Evolutionary conservation across 179 eudicot species (phyloP).

Genomic region (Spinacia oleracea): DNA sequence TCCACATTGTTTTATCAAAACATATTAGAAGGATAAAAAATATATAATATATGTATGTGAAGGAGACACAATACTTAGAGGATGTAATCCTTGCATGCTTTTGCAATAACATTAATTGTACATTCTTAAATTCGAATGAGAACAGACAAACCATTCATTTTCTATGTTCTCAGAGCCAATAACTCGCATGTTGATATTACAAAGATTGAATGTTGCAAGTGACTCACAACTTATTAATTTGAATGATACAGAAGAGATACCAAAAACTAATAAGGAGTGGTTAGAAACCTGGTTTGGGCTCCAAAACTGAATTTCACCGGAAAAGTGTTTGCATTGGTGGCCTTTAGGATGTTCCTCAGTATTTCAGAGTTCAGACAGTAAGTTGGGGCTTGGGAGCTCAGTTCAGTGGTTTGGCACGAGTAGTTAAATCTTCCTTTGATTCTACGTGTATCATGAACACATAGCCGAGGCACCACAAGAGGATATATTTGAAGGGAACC

Average conservation of each 20-base stretch:
- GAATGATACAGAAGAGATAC: slow-evolving; percentile 3
- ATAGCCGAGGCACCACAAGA: slow-evolving; percentile 80
- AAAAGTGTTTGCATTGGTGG: background rate
- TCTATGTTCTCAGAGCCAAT: slow-evolving; percentile 3
- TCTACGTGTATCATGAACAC: slow-evolving; percentile 74
- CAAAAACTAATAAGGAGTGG: slow-evolving; percentile 6
- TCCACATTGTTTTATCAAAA: background rate
- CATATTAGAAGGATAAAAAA: background rate
- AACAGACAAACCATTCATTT: slow-evolving; percentile 5
- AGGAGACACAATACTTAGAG: background rate
- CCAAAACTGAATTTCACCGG: background rate
- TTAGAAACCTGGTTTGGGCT: slow-evolving; percentile 2
- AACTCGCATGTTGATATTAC: background rate
- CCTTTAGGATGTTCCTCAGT: slow-evolving; percentile 5
- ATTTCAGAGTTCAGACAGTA: background rate
- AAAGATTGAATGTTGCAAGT: background rate
- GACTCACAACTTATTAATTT: background rate
- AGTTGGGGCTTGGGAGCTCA: slow-evolving; percentile 32
- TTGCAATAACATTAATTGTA: slow-evolving; percentile 12
- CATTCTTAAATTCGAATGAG: slow-evolving; percentile 8
- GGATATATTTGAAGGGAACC: slow-evolving; percentile 79
- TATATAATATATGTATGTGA: background rate
- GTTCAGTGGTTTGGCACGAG: slow-evolving; percentile 72
- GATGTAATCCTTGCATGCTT: slow-evolving; percentile 4
- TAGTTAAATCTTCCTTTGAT: slow-evolving; percentile 74